Evolutionary conservation across 176 grass and related monocot genomes (phyloP).

Genomic region (Avena sativa): DNA sequence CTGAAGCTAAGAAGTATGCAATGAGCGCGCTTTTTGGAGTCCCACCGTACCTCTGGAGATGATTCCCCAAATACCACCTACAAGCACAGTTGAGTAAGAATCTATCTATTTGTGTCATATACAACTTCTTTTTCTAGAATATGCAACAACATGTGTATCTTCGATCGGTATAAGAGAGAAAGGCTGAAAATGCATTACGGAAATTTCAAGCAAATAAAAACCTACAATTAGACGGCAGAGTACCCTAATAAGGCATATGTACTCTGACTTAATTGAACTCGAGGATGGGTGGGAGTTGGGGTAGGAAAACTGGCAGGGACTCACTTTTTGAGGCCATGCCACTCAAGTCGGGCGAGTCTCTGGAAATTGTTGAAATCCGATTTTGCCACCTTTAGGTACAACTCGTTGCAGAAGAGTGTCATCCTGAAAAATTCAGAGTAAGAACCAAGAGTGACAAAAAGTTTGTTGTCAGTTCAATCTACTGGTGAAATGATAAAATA

Average conservation of each 20-base stretch:
- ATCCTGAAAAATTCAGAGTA: slow-evolving; percentile 40
- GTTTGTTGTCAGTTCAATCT: background rate
- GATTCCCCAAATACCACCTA: slow-evolving; percentile 59
- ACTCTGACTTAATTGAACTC: background rate
- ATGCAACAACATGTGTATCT: too few species aligned
- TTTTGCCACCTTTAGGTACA: slow-evolving; percentile 56
- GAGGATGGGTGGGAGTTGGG: background rate
- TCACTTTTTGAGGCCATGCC: slow-evolving; percentile 53
- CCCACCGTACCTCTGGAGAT: slow-evolving; percentile 11
- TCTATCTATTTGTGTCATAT: too few species aligned
- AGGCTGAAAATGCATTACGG: too few species aligned
- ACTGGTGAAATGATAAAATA: too few species aligned
- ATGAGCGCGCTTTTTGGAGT: background rate
- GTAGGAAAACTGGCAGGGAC: background rate
- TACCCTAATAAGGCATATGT: too few species aligned
- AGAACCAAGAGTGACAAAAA: background rate
- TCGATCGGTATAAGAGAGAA: too few species aligned
- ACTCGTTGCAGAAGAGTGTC: slow-evolving; percentile 55
- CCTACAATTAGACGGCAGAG: too few species aligned
- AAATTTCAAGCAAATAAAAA: too few species aligned
- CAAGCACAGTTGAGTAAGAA: background rate
- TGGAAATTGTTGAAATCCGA: slow-evolving; percentile 62
- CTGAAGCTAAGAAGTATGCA: slow-evolving; percentile 59
- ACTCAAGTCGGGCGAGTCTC: slow-evolving; percentile 49
- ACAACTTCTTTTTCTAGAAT: too few species aligned